phyloP scores from a whole-genome alignment of 164 flowering plant genomes.

The Buxus sempervirens region DNA sequence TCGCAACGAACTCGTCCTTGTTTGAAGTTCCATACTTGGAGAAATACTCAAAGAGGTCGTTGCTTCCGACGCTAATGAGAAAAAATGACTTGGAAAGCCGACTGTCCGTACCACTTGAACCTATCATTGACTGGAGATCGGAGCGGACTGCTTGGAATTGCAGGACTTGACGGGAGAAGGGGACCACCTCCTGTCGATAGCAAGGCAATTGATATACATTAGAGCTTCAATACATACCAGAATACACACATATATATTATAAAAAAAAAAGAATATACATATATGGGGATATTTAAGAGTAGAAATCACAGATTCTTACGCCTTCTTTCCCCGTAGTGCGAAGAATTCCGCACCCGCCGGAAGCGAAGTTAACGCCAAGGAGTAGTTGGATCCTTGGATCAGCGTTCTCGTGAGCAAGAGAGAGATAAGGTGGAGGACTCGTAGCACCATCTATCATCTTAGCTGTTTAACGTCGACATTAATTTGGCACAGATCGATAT shows the following conservation, averaged over 20 bases:
- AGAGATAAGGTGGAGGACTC: constrained; percentile 48
- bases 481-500: neutral
- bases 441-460: constrained; percentile 26
- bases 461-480: no score
- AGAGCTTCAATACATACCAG: no score
- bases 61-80: constrained; percentile 49
- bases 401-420: constrained; percentile 11
- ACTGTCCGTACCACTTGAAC: constrained; percentile 15
- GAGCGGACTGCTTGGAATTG: constrained; percentile 29
- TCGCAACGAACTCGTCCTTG: constrained; percentile 21
- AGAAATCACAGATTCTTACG: constrained; percentile 13
- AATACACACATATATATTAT: no score
- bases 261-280: no score
- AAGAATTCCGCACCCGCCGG: constrained; percentile 53
- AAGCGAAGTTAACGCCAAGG: constrained; percentile 55
- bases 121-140: constrained; percentile 21
- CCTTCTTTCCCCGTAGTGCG: constrained; percentile 20
- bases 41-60: constrained; percentile 39
- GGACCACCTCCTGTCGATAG: constrained; percentile 16
- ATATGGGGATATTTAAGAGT: no score
- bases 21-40: constrained; percentile 7
- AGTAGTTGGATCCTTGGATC: constrained; percentile 9
- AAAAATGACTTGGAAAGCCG: constrained; percentile 36
- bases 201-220: neutral
- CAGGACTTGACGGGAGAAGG: constrained; percentile 34